These are phyloP conservation scores for Fusarium temperatum DNA, from an alignment of 2,329 filamentous ascomycete genomes.

Conservation along the genomic window DNA sequence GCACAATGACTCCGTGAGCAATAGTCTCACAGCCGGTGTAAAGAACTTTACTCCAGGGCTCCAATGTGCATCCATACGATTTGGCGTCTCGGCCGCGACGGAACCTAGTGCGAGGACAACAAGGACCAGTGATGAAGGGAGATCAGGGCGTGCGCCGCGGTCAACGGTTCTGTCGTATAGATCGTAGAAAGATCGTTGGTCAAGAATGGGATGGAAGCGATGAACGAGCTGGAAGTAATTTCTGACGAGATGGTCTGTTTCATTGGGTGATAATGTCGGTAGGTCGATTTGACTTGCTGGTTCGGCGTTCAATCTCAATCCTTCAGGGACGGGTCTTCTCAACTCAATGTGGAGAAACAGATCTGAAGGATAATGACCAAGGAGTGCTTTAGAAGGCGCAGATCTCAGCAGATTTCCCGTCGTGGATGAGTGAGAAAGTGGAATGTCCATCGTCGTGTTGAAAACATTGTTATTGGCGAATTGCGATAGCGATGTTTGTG, in stretches of 20 bases:
- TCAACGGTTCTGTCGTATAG: constrained; percentile 8
- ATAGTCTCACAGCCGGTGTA: constrained; percentile 16
- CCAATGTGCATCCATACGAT: constrained; percentile 12
- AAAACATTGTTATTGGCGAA: constrained; percentile 35
- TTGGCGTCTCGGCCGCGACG: constrained; percentile 21
- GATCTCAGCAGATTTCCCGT: constrained; percentile 24
- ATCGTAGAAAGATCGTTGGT: constrained; percentile 12
- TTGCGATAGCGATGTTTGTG: constrained; percentile 13
- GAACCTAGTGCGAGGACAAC: constrained; percentile 22
- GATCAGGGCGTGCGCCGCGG: constrained; percentile 1
- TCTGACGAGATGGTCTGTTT: constrained; percentile 11
- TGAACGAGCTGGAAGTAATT: constrained; percentile 33
- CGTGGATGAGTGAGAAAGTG: constrained; percentile 28
- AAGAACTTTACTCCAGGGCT: constrained; percentile 22
- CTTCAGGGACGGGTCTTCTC: constrained; percentile 12
- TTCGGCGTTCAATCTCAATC: constrained; percentile 6
- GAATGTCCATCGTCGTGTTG: constrained; percentile 37
- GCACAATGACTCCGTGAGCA: constrained; percentile 21
- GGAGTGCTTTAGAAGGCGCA: constrained; percentile 15
- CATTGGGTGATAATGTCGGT: not conserved
- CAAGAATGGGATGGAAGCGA: constrained; percentile 28
- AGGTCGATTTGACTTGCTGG: constrained; percentile 22
- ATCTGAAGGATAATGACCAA: constrained; percentile 29
- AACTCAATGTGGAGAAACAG: constrained; percentile 31
- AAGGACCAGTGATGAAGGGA: constrained; percentile 17